These are phyloP conservation scores for Marasmius fiardii DNA, from an alignment of 1,284 basidiomycete genomes.

Conservation along the genomic window DNA sequence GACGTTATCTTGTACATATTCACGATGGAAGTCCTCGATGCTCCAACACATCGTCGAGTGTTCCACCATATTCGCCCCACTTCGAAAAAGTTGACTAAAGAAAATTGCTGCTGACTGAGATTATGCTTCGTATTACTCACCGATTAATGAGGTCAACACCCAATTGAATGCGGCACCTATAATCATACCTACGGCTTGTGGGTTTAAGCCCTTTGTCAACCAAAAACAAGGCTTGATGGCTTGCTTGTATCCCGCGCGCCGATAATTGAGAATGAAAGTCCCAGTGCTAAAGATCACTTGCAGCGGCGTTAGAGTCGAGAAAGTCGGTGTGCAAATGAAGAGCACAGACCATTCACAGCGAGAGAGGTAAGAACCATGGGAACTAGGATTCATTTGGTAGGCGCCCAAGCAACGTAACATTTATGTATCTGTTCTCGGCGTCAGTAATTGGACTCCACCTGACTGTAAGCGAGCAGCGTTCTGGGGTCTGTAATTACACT, in stretches of 20 bases:
- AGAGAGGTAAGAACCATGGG: background rate
- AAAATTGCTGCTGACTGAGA: too few relatives aligned
- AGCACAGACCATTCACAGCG: background rate
- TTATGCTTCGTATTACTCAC: background rate
- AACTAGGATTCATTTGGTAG: background rate
- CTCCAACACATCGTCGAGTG: background rate
- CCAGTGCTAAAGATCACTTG: too few relatives aligned
- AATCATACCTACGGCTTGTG: background rate
- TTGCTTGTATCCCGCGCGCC: background rate
- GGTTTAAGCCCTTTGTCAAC: background rate
- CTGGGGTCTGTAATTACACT: background rate
- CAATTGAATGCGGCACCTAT: background rate
- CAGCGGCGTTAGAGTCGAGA: background rate
- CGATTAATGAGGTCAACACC: background rate
- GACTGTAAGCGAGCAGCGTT: too few relatives aligned
- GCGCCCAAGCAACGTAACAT: background rate
- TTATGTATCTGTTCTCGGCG: background rate
- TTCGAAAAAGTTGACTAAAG: background rate
- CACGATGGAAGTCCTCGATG: background rate
- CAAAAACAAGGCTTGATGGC: background rate
- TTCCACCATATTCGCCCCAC: background rate
- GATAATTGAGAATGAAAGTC: background rate
- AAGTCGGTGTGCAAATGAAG: background rate
- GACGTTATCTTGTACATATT: background rate
- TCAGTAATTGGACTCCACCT: background rate